A percentile compares a stretch with the other conserved stretches of the same genome.
phyloP scores from a whole-genome alignment of 2,329 filamentous ascomycete genomes.

The Chaetomium globosum region DNA sequence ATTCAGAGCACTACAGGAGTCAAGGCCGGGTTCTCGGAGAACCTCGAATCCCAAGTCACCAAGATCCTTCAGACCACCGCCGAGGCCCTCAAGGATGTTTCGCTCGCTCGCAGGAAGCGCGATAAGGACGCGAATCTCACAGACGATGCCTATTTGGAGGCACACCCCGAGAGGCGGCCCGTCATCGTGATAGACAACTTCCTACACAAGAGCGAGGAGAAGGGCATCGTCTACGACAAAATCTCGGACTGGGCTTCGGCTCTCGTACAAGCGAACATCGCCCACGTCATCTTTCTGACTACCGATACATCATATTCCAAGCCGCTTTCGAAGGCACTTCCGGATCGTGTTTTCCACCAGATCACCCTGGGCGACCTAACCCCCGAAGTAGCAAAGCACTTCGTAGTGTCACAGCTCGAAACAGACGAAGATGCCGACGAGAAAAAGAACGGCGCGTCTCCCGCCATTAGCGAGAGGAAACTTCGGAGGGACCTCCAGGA shows the following conservation, averaged over 20 bases:
- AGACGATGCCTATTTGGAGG: slow-evolving; percentile 86
- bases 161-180: slow-evolving; percentile 79
- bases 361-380: slow-evolving; percentile 85
- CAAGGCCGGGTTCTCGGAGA: slow-evolving; percentile 93
- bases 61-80: slow-evolving; percentile 89
- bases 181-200: slow-evolving; percentile 93
- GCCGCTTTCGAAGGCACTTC: slow-evolving; percentile 80
- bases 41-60: slow-evolving; percentile 80
- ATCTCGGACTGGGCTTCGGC: slow-evolving; percentile 87
- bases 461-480: slow-evolving; percentile 44
- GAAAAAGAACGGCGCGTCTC: slow-evolving; percentile 19
- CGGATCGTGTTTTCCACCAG: slow-evolving; percentile 86
- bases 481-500: slow-evolving; percentile 59
- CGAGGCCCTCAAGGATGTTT: slow-evolving; percentile 75
- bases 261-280: slow-evolving; percentile 82
- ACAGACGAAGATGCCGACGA: slow-evolving; percentile 39
- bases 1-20: slow-evolving; percentile 92
- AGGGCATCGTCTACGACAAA: slow-evolving; percentile 71
- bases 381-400: slow-evolving; percentile 82
- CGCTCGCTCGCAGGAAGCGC: slow-evolving; percentile 69
- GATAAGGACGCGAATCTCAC: slow-evolving; percentile 73
- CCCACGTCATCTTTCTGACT: slow-evolving; percentile 92
- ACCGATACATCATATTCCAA: slow-evolving; percentile 88
- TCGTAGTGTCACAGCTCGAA: slow-evolving; percentile 81
- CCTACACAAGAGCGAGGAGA: slow-evolving; percentile 73